Base-by-base conservation (phyloP, 257 asterid species). In the Solanum medicagineum region DNA sequence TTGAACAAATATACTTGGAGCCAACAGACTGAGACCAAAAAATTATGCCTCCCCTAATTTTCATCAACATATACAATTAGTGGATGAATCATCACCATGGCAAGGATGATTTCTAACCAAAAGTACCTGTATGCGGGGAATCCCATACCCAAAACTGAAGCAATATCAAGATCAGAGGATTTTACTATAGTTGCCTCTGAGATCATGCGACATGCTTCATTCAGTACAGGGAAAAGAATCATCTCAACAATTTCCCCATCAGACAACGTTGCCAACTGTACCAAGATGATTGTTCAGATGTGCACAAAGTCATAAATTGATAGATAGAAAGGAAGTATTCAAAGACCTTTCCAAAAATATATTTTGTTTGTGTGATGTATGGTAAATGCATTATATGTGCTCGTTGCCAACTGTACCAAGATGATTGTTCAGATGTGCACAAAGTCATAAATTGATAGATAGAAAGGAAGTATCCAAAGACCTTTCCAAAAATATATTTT, bases 61-160 rank as follows among this genome's bases (percentile, higher is more conserved):
- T 69, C 80, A 71, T 44, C 54, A 44, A 20, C 80, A 44, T 19
- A 42, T 20, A 71, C 55, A 44, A 44, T 71, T 20, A 71, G 80
- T 71, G 80, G 44, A 20, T 11, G 56, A 44, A 44, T 71, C 32
- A 42, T 20, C 26, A 13, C 32, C 29, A 42, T 20, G 55, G 55
- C 51, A 71, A 4, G 44, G 32, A 44, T 42, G 80, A 71, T 5
- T 71, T 42, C 80, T 42, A 20, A 44, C 22, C 80, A 44, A 71
- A 40, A 42, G 17, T 71, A 71, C 99, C 99, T 93, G 94, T 95
- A 97, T 79, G 95, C 95, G 10, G 99, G 98, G 86, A 94, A 97
- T 20, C 99, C 99, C 99, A 97, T 94, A 87, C 99, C 99, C 99
- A 95, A 94, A 69, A 97, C 95, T 49, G 95, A 92, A 71, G 98